Evolutionary conservation across 108 stramenopile species (phyloP).

Genomic region (Thalassiosira profunda): DNA sequence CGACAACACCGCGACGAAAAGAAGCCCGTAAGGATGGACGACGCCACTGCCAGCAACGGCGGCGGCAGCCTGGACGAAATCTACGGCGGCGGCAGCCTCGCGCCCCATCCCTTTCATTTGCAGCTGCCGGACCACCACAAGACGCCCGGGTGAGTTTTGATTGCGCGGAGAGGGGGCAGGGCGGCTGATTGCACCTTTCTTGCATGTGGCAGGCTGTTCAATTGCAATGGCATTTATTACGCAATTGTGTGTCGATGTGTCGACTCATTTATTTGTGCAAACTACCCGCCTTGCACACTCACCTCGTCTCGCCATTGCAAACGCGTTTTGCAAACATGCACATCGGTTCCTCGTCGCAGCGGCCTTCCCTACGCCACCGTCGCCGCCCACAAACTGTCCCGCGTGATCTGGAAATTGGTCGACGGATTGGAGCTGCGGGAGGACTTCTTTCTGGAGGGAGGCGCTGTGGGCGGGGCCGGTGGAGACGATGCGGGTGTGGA

Average conservation of each 20-base stretch:
- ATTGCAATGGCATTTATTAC: not conserved
- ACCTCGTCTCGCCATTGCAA: too few relatives aligned
- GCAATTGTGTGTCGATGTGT: not conserved
- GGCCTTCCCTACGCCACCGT: conserved; percentile 79
- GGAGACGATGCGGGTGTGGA: not conserved
- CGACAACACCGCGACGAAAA: too few relatives aligned
- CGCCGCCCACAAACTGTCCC: conserved; percentile 67
- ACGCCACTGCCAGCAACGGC: not conserved
- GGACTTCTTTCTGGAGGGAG: conserved; percentile 44
- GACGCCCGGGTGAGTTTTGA: conserved; percentile 13
- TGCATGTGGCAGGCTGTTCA: not conserved
- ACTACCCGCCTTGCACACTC: too few relatives aligned
- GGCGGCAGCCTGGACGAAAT: not conserved
- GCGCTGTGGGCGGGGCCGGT: conserved; percentile 9
- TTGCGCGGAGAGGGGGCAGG: too few relatives aligned
- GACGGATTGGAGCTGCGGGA: conserved; percentile 62
- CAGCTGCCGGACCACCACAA: conserved; percentile 26
- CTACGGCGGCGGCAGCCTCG: not conserved
- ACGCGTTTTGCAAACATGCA: too few relatives aligned
- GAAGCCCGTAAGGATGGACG: not conserved
- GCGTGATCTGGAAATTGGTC: conserved; percentile 56
- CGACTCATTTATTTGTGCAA: not conserved
- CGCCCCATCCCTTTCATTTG: conserved; percentile 29
- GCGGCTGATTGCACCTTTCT: not conserved
- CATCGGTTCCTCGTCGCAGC: too few relatives aligned